Evolutionary conservation across 139 green algal species (phyloP), one percentile per base, ranked within the genome.

Genomic region (Ettlia oleoabundans): DNA sequence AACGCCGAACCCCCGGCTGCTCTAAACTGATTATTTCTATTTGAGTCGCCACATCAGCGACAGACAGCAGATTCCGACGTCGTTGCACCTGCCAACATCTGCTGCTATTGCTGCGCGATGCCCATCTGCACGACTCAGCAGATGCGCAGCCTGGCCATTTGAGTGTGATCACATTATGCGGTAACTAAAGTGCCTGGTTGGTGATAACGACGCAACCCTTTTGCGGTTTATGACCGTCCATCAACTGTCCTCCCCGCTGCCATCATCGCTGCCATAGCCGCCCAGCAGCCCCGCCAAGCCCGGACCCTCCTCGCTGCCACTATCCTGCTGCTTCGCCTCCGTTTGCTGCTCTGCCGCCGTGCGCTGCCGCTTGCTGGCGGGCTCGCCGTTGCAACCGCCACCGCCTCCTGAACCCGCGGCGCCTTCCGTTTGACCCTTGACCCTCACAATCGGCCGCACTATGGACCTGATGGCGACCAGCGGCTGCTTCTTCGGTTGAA

Each of bases 211-310:
- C 41, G 26, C 40, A 2, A 37, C 40, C 26, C 5, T 26, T 18
- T 38, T 15, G 18, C 69, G n/a, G n/a, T 52, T 22, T 71, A 18
- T 42, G 9, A 61, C 10, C 9, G 58, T 42, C 8, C 69, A 65
- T 32, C n/a, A 65, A 22, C 55, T 65, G 55, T n/a, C 55, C 35
- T 80, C 58, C 19, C 37, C 37, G 58, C 55, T 73, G 64, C n/a
- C n/a, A n/a, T n/a, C n/a, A n/a, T 79, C 82, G 65, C 73, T 77
- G 70, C 76, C 83, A 64, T 87, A 87, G 51, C 61, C 83, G 55
- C 83, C 83, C 35, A 87, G 52, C 43, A 86, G 28, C 30, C 82
- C 82, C 6, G 74, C 74, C 33, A 86, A 37, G 24, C 75, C 75
- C 1, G 41, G n/a, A 0, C 43, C 53, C 21, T 42, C 81, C 30